These are phyloP conservation scores for Trapa bicornis DNA, from an alignment of 345 rosid species.

Conservation along the genomic window DNA sequence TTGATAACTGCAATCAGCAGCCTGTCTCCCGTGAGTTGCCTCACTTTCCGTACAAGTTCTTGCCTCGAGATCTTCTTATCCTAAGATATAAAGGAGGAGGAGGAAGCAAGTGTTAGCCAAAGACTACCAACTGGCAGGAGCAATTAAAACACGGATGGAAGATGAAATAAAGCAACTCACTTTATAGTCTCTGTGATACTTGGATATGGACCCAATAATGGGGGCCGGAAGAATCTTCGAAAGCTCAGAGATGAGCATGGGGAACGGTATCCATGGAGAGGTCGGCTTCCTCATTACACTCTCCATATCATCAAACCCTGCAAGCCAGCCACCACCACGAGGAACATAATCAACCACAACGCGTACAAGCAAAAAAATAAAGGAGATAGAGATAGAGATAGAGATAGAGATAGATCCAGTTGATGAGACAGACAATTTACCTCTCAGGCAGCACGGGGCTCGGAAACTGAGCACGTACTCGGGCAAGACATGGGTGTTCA, in stretches of 20 bases:
- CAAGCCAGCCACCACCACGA: conserved; percentile 1
- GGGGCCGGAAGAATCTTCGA: conserved; percentile 40
- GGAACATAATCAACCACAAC: too few species aligned
- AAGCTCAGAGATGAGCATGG: conserved; percentile 44
- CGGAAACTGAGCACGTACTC: conserved; percentile 52
- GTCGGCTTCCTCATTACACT: conserved; percentile 26
- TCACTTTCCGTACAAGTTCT: conserved; percentile 43
- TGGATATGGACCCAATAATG: conserved; percentile 27
- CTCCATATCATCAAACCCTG: conserved; percentile 20
- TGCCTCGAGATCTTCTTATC: conserved; percentile 48
- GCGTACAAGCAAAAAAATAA: too few species aligned
- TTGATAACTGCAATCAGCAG: conserved; percentile 55
- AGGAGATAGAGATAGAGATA: too few species aligned
- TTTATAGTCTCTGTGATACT: conserved; percentile 35
- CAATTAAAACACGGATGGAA: not conserved
- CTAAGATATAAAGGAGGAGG: conserved; percentile 19
- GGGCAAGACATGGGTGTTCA: conserved; percentile 65
- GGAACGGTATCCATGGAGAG: conserved; percentile 78
- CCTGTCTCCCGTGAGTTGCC: conserved; percentile 59
- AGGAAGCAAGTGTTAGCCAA: not conserved
- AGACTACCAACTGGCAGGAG: not conserved
- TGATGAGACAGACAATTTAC: not conserved
- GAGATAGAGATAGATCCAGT: too few species aligned
- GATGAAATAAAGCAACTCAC: conserved; percentile 19
- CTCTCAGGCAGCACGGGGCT: conserved; percentile 26